A percentile compares a stretch with the other conserved stretches of the same genome.
phyloP scores from a whole-genome alignment of 2,329 filamentous ascomycete genomes.

The Cordyceps javanica region DNA sequence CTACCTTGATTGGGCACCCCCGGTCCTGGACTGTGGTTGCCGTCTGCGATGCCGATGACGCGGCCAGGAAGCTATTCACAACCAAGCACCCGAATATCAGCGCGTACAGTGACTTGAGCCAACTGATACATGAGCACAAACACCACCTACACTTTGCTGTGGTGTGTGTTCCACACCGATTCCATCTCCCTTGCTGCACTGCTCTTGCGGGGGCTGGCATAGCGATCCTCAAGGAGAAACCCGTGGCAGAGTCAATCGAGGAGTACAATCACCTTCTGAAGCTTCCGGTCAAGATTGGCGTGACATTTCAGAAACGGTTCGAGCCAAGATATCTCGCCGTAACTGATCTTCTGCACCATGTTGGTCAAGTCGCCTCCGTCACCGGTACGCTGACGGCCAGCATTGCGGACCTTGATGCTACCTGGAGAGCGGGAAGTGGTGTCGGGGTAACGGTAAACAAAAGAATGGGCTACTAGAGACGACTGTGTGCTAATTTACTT shows the following conservation, averaged over 20 bases:
- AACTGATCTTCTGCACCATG: background rate
- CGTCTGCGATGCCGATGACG: background rate
- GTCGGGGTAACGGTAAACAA: background rate
- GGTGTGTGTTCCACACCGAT: background rate
- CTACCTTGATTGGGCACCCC: background rate
- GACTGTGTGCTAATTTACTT: background rate
- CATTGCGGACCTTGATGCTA: background rate
- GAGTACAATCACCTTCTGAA: background rate
- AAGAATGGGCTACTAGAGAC: no score
- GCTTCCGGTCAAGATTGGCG: background rate
- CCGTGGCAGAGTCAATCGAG: background rate
- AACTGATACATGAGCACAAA: background rate
- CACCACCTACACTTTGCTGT: background rate
- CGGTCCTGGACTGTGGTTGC: background rate
- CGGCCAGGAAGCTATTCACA: background rate
- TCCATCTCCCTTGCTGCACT: background rate
- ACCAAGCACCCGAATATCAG: background rate
- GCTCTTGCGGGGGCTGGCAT: background rate
- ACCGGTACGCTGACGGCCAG: background rate
- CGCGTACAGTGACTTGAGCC: background rate
- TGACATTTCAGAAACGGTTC: background rate
- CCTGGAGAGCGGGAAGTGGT: background rate
- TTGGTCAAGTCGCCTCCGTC: background rate
- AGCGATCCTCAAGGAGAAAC: background rate
- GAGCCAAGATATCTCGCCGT: background rate